A percentile compares a stretch with the other conserved stretches of the same genome.
These are phyloP conservation scores for Forsythia suspensa DNA, from an alignment of 257 asterid genomes.

Conservation along the genomic window DNA sequence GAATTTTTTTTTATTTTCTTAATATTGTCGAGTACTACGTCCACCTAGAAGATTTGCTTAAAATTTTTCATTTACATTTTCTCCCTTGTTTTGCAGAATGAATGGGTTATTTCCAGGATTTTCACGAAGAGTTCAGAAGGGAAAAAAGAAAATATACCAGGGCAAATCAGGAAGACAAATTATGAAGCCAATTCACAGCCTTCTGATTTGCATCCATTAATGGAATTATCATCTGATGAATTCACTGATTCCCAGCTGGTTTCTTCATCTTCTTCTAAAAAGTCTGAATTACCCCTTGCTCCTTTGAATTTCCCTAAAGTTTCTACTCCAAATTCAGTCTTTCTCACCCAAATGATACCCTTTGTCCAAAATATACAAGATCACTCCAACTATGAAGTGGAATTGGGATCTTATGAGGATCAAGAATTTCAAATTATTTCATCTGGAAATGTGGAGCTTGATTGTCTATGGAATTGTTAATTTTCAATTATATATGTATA, in stretches of 20 bases:
- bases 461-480: slow-evolving; percentile 42
- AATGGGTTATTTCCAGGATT: slow-evolving; percentile 79
- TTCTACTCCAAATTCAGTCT: not conserved
- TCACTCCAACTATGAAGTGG: slow-evolving; percentile 25
- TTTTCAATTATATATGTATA: too few relatives aligned
- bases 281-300: not conserved
- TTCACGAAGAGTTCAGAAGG: slow-evolving; percentile 67
- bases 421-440: slow-evolving; percentile 9
- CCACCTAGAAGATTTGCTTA: not conserved
- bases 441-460: slow-evolving; percentile 36
- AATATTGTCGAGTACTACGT: too few relatives aligned
- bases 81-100: slow-evolving; percentile 54
- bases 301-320: not conserved
- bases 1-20: not conserved
- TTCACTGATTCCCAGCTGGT: not conserved
- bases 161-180: slow-evolving; percentile 20
- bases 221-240: slow-evolving; percentile 46
- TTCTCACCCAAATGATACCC: not conserved
- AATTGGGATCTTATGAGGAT: not conserved
- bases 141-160: slow-evolving; percentile 58
- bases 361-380: slow-evolving; percentile 40
- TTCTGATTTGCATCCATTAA: slow-evolving; percentile 50
- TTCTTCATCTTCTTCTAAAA: not conserved
- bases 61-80: not conserved
- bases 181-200: slow-evolving; percentile 15